Evolutionary conservation across 2,329 filamentous ascomycete species (phyloP).

Genomic region (Colletotrichum sp.): DNA sequence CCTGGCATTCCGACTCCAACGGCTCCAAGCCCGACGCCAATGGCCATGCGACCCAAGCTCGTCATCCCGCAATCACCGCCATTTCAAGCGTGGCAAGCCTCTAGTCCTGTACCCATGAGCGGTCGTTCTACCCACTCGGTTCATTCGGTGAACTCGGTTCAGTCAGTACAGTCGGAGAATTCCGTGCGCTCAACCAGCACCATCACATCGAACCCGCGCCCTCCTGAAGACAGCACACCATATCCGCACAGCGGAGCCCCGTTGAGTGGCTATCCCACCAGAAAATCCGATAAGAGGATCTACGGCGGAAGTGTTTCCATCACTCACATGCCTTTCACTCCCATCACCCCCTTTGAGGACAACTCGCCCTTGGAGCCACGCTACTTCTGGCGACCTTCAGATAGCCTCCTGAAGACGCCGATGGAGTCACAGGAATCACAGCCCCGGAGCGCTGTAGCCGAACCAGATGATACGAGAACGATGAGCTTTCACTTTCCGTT

Average conservation of each 20-base stretch:
- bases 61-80: not conserved
- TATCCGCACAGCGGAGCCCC: constrained; percentile 20
- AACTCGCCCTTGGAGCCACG: too few species aligned
- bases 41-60: constrained; percentile 1
- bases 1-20: not conserved
- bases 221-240: constrained; percentile 9
- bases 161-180: too few species aligned
- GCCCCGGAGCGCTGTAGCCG: too few species aligned
- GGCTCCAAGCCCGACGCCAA: constrained; percentile 35
- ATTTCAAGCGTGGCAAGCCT: too few species aligned
- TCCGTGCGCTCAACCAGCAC: not conserved
- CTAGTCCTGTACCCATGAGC: too few species aligned
- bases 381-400: constrained; percentile 23
- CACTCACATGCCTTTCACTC: not conserved
- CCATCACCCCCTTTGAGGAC: constrained; percentile 20
- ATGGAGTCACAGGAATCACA: not conserved
- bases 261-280: constrained; percentile 24
- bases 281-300: constrained; percentile 18
- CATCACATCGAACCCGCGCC: not conserved
- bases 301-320: constrained; percentile 23
- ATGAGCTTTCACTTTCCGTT: too few species aligned
- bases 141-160: too few species aligned
- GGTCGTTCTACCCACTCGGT: too few species aligned
- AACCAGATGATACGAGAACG: too few species aligned
- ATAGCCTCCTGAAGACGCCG: constrained; percentile 21